phyloP scores from a whole-genome alignment of 2,329 filamentous ascomycete genomes.

The Colletotrichum liriopes region DNA sequence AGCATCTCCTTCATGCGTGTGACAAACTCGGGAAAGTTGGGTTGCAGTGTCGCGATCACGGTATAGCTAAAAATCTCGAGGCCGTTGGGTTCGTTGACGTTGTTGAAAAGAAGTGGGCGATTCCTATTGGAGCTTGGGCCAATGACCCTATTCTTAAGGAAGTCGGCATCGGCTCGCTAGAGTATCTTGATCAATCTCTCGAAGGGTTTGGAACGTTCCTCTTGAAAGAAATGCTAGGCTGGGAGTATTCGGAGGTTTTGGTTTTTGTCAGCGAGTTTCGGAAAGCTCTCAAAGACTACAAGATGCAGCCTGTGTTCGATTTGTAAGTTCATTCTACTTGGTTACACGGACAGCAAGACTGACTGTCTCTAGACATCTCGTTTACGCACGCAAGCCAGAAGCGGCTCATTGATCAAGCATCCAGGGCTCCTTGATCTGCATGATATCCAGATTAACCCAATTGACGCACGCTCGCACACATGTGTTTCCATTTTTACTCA shows the following conservation, averaged over 20 bases:
- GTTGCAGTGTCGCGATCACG: slow-evolving; percentile 44
- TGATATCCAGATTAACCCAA: too few species aligned
- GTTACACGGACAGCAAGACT: background rate
- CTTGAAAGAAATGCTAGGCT: slow-evolving; percentile 49
- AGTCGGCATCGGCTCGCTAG: slow-evolving; percentile 42
- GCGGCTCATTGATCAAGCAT: background rate
- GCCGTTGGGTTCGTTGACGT: slow-evolving; percentile 47
- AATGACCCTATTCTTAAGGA: slow-evolving; percentile 31
- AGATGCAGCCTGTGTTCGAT: slow-evolving; percentile 10
- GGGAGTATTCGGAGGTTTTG: slow-evolving; percentile 48
- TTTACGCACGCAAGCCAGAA: slow-evolving; percentile 23
- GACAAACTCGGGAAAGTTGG: slow-evolving; percentile 52
- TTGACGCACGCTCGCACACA: too few species aligned
- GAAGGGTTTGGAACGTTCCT: slow-evolving; percentile 50
- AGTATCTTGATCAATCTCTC: slow-evolving; percentile 46
- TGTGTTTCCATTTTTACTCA: too few species aligned
- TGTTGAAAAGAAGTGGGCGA: slow-evolving; percentile 40
- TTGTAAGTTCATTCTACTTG: slow-evolving; percentile 7
- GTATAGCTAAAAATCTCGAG: slow-evolving; percentile 45
- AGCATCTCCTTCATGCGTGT: slow-evolving; percentile 48
- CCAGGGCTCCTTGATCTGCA: too few species aligned
- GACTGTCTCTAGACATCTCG: slow-evolving; percentile 19
- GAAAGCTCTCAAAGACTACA: background rate
- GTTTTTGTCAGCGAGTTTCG: slow-evolving; percentile 47
- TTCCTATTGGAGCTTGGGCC: slow-evolving; percentile 43